Evolutionary conservation across 345 rosid species (phyloP), one percentile per base, ranked within the genome.

Genomic region (Bruguiera gymnorhiza): DNA sequence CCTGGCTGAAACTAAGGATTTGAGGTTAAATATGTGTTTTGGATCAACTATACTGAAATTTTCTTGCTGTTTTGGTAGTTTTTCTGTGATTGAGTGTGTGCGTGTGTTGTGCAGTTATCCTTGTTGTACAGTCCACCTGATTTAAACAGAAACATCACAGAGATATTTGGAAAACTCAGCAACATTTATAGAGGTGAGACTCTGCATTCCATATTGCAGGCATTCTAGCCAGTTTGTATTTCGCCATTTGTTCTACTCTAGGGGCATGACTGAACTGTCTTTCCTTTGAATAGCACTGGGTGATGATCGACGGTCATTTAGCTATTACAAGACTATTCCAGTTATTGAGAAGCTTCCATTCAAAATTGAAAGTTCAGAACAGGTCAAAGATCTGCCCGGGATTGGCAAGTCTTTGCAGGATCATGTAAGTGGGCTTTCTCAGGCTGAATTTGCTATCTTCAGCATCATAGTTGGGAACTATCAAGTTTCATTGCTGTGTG

Each of bases 341-440:
- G 92, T 89, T 55, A 84, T 89, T 73, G 99, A 91, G 84, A 94
- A 91, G 82, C 71, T 89, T 73, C 93, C 97, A 50, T 83, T 87
- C 72, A 88, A 77, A 85, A 88, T 95, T 78, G 91, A 87, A 80
- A 92, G 96, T 63, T 84, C 80, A 66, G 93, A 90, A 57, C 93
- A 92, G 83, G 88, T 90, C 61, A 89, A 92, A 73, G 70, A 82
- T 72, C 87, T 90, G 65, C 93, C 99, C 67, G 88, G 92, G 58
- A 92, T 95, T 77, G 99, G 99, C 46, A 95, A 92, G 85, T 86
- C 99, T 10, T n/a, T 95, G 88, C 88, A 79, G 81, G 96, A 95
- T 76, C 97, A 95, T 85, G 99, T 95, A 71, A 87, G 99, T 76
- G 34, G 69, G 21, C 62, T 53, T 73, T 11, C 37, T 31, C 5